Evolutionary conservation across 2,329 filamentous ascomycete species (phyloP).

Genomic region (Cercospora berteroae): DNA sequence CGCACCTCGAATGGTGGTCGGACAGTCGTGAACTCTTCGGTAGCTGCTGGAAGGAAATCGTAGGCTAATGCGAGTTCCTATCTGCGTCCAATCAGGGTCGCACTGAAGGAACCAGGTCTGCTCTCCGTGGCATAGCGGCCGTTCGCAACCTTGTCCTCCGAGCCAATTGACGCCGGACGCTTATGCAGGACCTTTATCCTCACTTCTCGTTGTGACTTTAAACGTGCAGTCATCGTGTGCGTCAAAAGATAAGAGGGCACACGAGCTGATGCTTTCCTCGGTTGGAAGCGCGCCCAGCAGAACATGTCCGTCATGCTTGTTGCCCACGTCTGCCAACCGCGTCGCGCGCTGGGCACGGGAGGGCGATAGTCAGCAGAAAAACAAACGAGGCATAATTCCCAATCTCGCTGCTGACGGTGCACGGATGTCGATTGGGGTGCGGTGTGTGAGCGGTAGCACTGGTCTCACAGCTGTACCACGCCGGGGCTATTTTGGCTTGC

Average conservation of each 20-base stretch:
- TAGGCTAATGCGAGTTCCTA: constrained; percentile 4
- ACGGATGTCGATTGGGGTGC: neutral
- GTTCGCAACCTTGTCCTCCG: neutral
- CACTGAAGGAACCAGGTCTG: neutral
- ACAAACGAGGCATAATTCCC: neutral
- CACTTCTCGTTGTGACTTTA: constrained; percentile 2
- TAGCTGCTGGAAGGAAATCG: constrained; percentile 2
- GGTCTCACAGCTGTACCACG: neutral
- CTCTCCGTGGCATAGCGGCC: neutral
- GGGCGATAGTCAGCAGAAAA: neutral
- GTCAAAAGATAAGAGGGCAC: constrained; percentile 7
- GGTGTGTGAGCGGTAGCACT: neutral
- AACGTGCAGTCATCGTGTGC: constrained; percentile 8
- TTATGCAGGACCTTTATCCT: neutral
- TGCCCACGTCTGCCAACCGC: constrained; percentile 2
- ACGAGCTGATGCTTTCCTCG: constrained; percentile 1
- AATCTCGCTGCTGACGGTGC: constrained; percentile 4
- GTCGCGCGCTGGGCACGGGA: neutral
- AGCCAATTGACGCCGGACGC: constrained; percentile 2
- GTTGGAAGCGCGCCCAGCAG: neutral
- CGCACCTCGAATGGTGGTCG: neutral
- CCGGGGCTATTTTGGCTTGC: neutral
- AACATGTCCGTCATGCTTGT: neutral
- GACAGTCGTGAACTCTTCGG: neutral
- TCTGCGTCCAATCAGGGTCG: neutral